Evolutionary conservation across 2,329 filamentous ascomycete genomes (phyloP).

Genomic region (Arthroderma sp.): DNA sequence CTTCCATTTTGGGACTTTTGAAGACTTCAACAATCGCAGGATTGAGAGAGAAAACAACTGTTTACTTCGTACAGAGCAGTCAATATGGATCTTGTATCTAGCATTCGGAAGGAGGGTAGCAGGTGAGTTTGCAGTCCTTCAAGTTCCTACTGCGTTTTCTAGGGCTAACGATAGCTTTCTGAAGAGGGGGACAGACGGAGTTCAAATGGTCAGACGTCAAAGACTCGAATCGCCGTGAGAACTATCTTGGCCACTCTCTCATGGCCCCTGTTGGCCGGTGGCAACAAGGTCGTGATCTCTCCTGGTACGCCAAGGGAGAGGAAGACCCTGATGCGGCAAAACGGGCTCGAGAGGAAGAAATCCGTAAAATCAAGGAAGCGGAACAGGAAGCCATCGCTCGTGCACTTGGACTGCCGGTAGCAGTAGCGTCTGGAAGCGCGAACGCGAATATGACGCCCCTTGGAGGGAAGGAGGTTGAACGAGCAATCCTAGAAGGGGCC

Average conservation of each 20-base stretch:
- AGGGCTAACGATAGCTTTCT: slow-evolving; percentile 10
- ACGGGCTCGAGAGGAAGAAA: slow-evolving; percentile 58
- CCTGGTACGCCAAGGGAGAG: slow-evolving; percentile 53
- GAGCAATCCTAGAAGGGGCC: slow-evolving; percentile 36
- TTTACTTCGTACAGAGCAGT: slow-evolving; percentile 5
- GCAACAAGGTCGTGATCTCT: slow-evolving; percentile 63
- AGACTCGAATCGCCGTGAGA: slow-evolving; percentile 75
- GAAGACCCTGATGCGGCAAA: slow-evolving; percentile 40
- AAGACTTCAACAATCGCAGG: not conserved
- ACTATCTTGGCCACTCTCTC: slow-evolving; percentile 76
- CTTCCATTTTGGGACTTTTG: not conserved
- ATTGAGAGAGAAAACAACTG: not conserved
- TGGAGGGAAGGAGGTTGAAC: slow-evolving; percentile 48
- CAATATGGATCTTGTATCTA: slow-evolving; percentile 82
- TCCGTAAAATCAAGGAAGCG: slow-evolving; percentile 71
- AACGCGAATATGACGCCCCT: slow-evolving; percentile 56
- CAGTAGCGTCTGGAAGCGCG: slow-evolving; percentile 43
- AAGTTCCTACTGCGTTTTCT: not conserved
- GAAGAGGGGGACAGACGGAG: slow-evolving; percentile 69
- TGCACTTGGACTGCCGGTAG: slow-evolving; percentile 67
- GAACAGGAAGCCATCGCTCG: slow-evolving; percentile 83
- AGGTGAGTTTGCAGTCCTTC: slow-evolving; percentile 40
- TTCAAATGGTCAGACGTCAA: slow-evolving; percentile 97
- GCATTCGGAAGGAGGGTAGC: slow-evolving; percentile 76
- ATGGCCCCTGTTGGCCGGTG: slow-evolving; percentile 88